Evolutionary conservation across 2,329 filamentous ascomycete species (phyloP).

Genomic region (Pestalotiopsis sp.): DNA sequence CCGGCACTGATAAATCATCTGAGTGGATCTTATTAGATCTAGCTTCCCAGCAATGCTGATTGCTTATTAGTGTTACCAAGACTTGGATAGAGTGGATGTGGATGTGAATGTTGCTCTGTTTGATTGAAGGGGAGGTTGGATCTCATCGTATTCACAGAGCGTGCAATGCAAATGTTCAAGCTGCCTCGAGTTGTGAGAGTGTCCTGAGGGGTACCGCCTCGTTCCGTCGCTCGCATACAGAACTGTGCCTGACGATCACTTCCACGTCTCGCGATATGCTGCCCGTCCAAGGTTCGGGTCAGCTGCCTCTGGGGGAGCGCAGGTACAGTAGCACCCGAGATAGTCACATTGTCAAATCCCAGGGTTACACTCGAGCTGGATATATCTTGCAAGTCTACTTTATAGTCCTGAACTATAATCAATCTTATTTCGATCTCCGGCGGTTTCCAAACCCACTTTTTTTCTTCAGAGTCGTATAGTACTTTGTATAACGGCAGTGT

Average conservation of each 20-base stretch:
- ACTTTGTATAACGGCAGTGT: not conserved
- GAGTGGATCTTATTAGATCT: not conserved
- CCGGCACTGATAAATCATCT: not conserved
- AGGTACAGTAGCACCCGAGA: not conserved
- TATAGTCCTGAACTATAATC: not conserved
- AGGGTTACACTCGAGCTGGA: constrained; percentile 4
- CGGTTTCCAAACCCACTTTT: constrained; percentile 6
- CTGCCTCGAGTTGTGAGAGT: no score
- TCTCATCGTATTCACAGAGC: no score
- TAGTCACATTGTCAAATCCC: not conserved
- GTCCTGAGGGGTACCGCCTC: no score
- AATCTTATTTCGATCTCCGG: constrained; percentile 2
- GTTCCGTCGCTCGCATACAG: not conserved
- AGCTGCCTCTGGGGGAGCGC: not conserved
- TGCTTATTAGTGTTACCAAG: not conserved
- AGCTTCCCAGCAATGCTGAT: not conserved
- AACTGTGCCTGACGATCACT: not conserved
- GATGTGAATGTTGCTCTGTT: no score
- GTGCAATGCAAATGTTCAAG: no score
- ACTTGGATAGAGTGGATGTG: not conserved
- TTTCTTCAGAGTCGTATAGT: not conserved
- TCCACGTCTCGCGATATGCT: not conserved
- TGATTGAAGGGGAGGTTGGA: no score
- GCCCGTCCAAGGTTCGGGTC: not conserved
- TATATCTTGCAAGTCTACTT: not conserved